Percentiles rank a stretch among this genome's conserved stretches.
phyloP scores from a whole-genome alignment of 139 green algal species.

The Auxenochlorella pyrenoidosa region DNA sequence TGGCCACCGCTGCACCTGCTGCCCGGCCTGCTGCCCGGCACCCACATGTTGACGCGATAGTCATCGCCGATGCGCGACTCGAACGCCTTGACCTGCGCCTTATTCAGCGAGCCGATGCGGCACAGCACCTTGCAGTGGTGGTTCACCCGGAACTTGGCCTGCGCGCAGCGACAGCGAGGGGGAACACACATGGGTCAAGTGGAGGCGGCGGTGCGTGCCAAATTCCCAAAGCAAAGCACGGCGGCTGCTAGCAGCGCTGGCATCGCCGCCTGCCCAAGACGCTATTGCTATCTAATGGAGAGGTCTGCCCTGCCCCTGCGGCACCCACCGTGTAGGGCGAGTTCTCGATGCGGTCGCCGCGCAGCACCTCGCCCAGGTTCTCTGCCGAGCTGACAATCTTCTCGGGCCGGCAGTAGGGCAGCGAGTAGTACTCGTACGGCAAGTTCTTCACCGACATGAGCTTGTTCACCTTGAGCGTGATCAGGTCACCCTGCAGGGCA shows the following conservation, averaged over 20 bases:
- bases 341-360: constrained; percentile 98
- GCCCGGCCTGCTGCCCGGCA: not conserved
- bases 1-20: not conserved
- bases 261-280: no score
- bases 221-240: no score
- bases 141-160: constrained; percentile 93
- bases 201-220: not conserved
- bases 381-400: constrained; percentile 89
- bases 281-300: no score
- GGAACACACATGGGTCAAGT: not conserved
- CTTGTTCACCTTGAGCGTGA: constrained; percentile 97
- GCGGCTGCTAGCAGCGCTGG: no score
- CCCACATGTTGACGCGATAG: constrained; percentile 98
- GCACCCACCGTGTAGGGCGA: constrained; percentile 86
- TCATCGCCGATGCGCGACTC: constrained; percentile 90
- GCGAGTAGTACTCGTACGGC: constrained; percentile 98
- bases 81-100: constrained; percentile 85
- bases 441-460: constrained; percentile 94
- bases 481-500: constrained; percentile 81
- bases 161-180: constrained; percentile 27
- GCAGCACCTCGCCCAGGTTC: constrained; percentile 97
- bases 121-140: constrained; percentile 97
- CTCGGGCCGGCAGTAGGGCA: constrained; percentile 96
- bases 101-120: constrained; percentile 79
- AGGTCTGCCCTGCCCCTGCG: no score